Percentiles rank a stretch among this genome's conserved stretches.
Conservation (phyloP, 805 yeast genomes). For the Babjeviella inositovora region DNA sequence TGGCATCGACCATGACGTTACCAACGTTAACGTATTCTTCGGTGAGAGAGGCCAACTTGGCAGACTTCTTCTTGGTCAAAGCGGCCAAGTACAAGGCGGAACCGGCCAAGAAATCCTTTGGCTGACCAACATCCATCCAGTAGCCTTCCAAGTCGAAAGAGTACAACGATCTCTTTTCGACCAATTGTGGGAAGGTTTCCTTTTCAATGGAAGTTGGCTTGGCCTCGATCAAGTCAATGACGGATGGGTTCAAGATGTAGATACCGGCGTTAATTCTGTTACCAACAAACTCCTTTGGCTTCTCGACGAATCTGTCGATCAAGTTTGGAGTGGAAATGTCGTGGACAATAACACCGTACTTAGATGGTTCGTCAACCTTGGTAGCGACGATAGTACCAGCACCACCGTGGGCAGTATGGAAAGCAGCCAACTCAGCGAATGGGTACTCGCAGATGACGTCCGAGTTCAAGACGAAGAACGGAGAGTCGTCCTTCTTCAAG, state of each 20-base stretch:
- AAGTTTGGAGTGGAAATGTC: constrained; percentile 90
- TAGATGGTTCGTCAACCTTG: constrained; percentile 98
- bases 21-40: constrained; percentile 76
- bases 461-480: constrained; percentile 94
- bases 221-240: constrained; percentile 89
- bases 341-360: constrained; percentile 98
- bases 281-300: constrained; percentile 98
- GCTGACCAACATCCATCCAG: constrained; percentile 99
- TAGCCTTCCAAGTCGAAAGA: constrained; percentile 97
- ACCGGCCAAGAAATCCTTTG: constrained; percentile 97
- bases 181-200: constrained; percentile 97
- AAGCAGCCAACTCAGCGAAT: constrained; percentile 76
- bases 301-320: constrained; percentile 97
- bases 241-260: constrained; percentile 94
- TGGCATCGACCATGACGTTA: constrained; percentile 86
- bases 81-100: constrained; percentile 84
- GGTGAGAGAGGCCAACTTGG: constrained; percentile 37
- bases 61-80: constrained; percentile 65
- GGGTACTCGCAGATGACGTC: constrained; percentile 99
- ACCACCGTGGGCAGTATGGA: constrained; percentile 95
- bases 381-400: constrained; percentile 98
- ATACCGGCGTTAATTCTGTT: constrained; percentile 99
- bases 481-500: constrained; percentile 86
- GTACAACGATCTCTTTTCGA: constrained; percentile 75
- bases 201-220: constrained; percentile 98